Conservation (phyloP, 2,329 filamentous ascomycete genomes). For the Penicillium sp. region DNA sequence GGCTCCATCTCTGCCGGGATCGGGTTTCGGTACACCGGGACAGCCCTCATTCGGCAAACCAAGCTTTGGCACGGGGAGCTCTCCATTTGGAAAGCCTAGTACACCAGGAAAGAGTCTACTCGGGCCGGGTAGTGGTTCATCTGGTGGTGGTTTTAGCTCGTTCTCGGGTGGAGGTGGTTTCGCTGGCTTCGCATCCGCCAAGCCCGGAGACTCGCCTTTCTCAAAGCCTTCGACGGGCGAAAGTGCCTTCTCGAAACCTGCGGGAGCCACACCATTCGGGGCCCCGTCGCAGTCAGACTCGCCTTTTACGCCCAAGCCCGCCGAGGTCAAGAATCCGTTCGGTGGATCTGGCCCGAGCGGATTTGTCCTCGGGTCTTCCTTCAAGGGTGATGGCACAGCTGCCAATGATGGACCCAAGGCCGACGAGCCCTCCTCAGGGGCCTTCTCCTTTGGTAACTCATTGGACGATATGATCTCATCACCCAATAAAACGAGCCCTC, state of each 20-base stretch:
- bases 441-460: constrained; percentile 39
- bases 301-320: constrained; percentile 27
- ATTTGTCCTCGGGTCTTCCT: constrained; percentile 45
- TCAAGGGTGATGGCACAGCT: constrained; percentile 42
- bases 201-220: constrained; percentile 19
- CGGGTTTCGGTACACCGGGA: constrained; percentile 28
- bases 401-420: constrained; percentile 40
- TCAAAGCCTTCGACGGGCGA: constrained; percentile 19
- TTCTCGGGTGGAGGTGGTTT: constrained; percentile 29
- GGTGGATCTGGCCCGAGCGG: constrained; percentile 20
- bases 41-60: constrained; percentile 20
- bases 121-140: constrained; percentile 15
- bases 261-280: constrained; percentile 24
- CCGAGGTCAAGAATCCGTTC: constrained; percentile 29
- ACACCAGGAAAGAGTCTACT: constrained; percentile 27
- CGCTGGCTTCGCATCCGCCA: constrained; percentile 27
- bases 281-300: constrained; percentile 20
- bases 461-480: constrained; percentile 41
- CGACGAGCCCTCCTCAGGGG: constrained; percentile 29
- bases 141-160: constrained; percentile 35
- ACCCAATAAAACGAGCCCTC: constrained; percentile 30
- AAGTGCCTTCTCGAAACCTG: constrained; percentile 16
- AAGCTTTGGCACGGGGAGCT: neutral
- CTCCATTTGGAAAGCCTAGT: constrained; percentile 31
- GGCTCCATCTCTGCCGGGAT: constrained; percentile 18